A percentile compares a stretch with the other conserved stretches of the same genome.
These are phyloP conservation scores for Dactylellina haptotyla DNA, from an alignment of 2,329 filamentous ascomycete species.

Conservation along the genomic window DNA sequence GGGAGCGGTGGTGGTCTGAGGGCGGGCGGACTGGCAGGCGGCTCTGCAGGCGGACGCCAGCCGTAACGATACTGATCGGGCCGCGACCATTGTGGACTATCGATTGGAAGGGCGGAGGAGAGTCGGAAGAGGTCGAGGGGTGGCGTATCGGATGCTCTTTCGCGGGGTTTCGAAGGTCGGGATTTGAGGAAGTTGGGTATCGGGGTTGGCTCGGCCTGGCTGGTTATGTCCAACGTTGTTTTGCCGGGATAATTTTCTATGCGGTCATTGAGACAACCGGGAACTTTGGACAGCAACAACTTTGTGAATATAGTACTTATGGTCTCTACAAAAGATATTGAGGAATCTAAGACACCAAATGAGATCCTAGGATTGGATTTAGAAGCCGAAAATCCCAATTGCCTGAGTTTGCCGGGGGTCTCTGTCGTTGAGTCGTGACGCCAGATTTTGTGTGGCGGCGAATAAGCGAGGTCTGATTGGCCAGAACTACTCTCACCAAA, in stretches of 20 bases:
- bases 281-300: background rate
- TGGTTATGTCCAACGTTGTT: slow-evolving; percentile 1
- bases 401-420: background rate
- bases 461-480: slow-evolving; percentile 53
- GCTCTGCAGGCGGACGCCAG: slow-evolving; percentile 39
- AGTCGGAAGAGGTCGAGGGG: background rate
- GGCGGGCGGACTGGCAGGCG: slow-evolving; percentile 24
- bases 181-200: background rate
- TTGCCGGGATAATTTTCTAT: slow-evolving; percentile 27
- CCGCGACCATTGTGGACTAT: slow-evolving; percentile 44
- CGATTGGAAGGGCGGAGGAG: too few relatives aligned
- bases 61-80: slow-evolving; percentile 48
- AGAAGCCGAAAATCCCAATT: background rate
- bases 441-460: background rate
- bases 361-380: too few relatives aligned
- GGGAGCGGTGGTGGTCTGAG: slow-evolving; percentile 14
- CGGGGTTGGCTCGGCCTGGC: background rate
- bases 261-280: slow-evolving; percentile 17
- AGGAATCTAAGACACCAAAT: too few relatives aligned
- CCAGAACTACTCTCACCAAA: too few relatives aligned
- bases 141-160: background rate
- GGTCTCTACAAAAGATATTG: too few relatives aligned
- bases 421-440: too few relatives aligned
- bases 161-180: background rate
- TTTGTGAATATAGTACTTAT: too few relatives aligned